A percentile compares a stretch with the other conserved stretches of the same genome.
phyloP scores from a whole-genome alignment of 345 rosid genomes.

The Populus euphratica region DNA sequence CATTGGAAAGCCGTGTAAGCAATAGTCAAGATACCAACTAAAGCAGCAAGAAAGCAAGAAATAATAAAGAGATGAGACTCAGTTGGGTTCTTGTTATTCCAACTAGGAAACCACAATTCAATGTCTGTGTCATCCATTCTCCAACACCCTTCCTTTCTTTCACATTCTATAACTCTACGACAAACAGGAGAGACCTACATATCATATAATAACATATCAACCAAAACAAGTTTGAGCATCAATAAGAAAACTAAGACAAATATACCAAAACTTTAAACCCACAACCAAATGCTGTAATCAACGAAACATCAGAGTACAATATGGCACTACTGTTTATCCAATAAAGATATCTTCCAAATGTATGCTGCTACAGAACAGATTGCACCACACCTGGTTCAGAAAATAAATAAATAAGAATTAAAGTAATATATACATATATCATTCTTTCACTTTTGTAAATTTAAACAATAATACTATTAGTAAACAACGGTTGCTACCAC shows the following conservation, averaged over 20 bases:
- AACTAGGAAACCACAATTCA: constrained; percentile 41
- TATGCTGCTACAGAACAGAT: background rate
- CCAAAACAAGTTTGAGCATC: background rate
- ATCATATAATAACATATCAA: background rate
- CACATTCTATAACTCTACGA: constrained; percentile 18
- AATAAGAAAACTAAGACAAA: background rate
- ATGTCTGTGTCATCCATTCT: constrained; percentile 71
- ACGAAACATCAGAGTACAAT: background rate
- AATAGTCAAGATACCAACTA: constrained; percentile 78
- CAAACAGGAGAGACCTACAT: background rate
- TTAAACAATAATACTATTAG: background rate
- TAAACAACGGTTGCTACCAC: background rate
- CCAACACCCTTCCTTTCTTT: constrained; percentile 7
- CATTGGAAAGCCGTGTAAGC: constrained; percentile 91
- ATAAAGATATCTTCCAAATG: background rate
- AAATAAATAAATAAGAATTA: no score
- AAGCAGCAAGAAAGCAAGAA: constrained; percentile 64
- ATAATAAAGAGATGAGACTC: constrained; percentile 61
- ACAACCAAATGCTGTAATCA: background rate
- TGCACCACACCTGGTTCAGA: background rate
- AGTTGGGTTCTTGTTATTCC: constrained; percentile 46
- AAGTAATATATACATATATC: no score
- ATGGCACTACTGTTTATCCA: background rate
- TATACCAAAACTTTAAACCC: background rate
- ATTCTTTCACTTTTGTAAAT: background rate